Evolutionary conservation across 306 rosid genomes (phyloP), one percentile per base, ranked within the genome.

Genomic region (Pueraria montana): DNA sequence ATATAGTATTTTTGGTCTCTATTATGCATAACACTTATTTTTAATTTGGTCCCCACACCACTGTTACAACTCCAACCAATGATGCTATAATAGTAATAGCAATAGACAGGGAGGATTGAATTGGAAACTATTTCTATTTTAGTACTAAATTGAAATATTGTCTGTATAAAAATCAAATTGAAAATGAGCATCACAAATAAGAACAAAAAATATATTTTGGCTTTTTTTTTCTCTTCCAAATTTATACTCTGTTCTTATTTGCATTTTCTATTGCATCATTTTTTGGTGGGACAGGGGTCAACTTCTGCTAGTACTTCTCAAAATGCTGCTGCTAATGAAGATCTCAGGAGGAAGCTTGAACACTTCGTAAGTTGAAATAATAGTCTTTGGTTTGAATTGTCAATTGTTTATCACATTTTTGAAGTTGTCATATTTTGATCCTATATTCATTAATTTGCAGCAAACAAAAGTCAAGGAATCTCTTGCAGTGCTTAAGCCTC

Each of bases 381-480:
- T 14, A 10, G 34, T 68, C 66, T 52, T 38, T 56, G 78, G 55
- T 40, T 55, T 73, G 16, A 38, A 46, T 85, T 26, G 46, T 18
- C 59, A 34, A 0, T 56, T 27, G 5, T 61, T 11, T 78, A 50
- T 65, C 26, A 0, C 13, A 34, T n/a, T 72, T 84, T 72, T 14
- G 24, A 56, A 82, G 45, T 20, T 13, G 62, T 81, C 63, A 30
- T 76, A 46, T 62, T 62, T 89, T 68, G 72, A 80, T 78, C 59
- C 7, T n/a, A 43, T 5, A 13, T 40, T 36, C 11, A 42, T 30
- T 58, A 42, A 52, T 84, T 82, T 90, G 80, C 89, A 94, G 96
- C 97, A 94, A 94, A 59, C 83, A 8, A 92, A 86, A 83, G 89
- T 94, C 18, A 91, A 85, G 85, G 92, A 90, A 77, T 92, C 92